A percentile compares a stretch with the other conserved stretches of the same genome.
Conservation (phyloP, 2,329 filamentous ascomycete species). For the Kalaharituber pfeilii region DNA sequence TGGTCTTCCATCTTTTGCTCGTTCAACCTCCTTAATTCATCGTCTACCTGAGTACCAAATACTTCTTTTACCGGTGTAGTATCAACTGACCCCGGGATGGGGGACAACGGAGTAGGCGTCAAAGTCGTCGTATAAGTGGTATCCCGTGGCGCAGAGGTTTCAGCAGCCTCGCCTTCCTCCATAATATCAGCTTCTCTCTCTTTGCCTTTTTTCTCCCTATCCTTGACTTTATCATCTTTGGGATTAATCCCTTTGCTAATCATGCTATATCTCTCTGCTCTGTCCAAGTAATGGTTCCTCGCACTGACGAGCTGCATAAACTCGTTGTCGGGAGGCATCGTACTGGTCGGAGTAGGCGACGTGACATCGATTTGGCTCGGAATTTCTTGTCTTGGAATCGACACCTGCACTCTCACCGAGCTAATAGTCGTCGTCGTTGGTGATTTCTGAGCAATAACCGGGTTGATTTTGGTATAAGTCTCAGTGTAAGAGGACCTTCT, state of each 20-base stretch:
- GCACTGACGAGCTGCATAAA: constrained; percentile 17
- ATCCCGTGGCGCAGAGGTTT: not conserved
- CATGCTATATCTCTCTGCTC: constrained; percentile 8
- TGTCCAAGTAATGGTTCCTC: constrained; percentile 14
- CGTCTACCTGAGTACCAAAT: not conserved
- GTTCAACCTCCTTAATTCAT: not conserved
- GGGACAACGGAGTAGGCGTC: not conserved
- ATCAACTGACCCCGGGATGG: not conserved
- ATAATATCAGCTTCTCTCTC: not conserved
- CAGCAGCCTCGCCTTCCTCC: not conserved
- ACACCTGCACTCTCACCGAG: not conserved
- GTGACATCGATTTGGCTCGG: not conserved
- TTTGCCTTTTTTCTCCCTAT: not conserved
- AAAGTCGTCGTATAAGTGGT: not conserved
- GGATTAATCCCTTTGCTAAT: not conserved
- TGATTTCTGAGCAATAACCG: not conserved
- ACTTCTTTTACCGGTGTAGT: not conserved
- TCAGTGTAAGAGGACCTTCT: not conserved
- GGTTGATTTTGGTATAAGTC: not conserved
- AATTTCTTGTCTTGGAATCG: not conserved
- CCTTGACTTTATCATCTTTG: not conserved
- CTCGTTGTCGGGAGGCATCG: constrained; percentile 11
- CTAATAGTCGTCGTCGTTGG: constrained; percentile 12
- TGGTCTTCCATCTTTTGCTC: not conserved
- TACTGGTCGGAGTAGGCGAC: constrained; percentile 5